Evolutionary conservation across 768 basidiomycete genomes (phyloP).

Genomic region (Dacryopinax spathularia): DNA sequence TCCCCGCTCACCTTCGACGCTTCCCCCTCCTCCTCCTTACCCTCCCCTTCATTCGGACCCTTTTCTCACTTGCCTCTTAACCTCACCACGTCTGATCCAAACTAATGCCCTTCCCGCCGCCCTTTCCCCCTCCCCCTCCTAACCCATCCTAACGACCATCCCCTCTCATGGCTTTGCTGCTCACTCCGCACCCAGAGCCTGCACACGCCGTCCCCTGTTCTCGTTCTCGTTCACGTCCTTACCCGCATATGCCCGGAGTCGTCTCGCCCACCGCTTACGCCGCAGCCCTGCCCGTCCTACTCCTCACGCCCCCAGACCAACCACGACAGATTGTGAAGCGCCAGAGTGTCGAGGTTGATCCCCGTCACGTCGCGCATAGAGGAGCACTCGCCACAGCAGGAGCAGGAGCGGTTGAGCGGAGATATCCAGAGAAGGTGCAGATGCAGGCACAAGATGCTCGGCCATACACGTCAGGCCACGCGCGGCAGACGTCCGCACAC

Average conservation of each 20-base stretch:
- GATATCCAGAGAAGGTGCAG: background rate
- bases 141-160: background rate
- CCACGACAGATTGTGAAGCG: background rate
- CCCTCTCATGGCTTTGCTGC: background rate
- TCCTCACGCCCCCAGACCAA: background rate
- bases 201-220: background rate
- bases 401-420: background rate
- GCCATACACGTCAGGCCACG: background rate
- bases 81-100: background rate
- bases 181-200: background rate
- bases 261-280: background rate
- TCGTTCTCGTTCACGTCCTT: background rate
- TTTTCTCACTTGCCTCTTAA: background rate
- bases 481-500: background rate
- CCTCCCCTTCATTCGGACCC: background rate
- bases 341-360: background rate
- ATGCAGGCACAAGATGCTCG: background rate
- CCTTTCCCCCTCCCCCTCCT: background rate
- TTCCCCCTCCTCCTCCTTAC: background rate
- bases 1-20: background rate
- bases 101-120: conserved; percentile 1
- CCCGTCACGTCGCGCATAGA: background rate
- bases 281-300: background rate
- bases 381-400: background rate
- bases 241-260: background rate